These are phyloP conservation scores for Thyridium curvatum DNA, from an alignment of 2,329 filamentous ascomycete species.

Conservation along the genomic window DNA sequence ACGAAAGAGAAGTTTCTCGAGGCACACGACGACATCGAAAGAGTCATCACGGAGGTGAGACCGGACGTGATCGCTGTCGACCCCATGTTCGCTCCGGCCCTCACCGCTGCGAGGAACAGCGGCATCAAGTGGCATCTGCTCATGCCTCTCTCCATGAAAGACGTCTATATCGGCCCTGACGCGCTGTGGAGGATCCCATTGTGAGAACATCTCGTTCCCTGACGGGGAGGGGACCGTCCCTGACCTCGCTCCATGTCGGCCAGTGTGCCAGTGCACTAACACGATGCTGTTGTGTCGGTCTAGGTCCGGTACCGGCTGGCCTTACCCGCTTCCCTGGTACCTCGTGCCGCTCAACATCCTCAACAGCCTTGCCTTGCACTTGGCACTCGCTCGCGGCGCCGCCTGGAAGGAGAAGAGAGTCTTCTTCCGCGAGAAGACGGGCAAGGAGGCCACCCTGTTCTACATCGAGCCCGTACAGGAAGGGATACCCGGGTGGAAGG, in stretches of 20 bases:
- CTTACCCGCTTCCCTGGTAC: constrained; percentile 13
- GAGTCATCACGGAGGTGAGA: constrained; percentile 9
- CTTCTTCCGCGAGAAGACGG: constrained; percentile 10
- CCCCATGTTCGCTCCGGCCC: constrained; percentile 6
- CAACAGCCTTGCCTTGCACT: constrained; percentile 3
- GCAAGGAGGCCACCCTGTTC: constrained; percentile 11
- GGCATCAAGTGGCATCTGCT: constrained; percentile 17
- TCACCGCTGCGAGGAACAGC: constrained; percentile 9
- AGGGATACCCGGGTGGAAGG: constrained; percentile 4
- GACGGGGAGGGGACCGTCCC: too few species aligned
- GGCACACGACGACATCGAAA: constrained; percentile 1
- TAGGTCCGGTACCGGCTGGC: constrained; percentile 15
- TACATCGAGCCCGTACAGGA: too few species aligned
- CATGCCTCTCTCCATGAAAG: constrained; percentile 22
- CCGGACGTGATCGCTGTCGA: constrained; percentile 13
- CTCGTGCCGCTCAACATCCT: constrained; percentile 12
- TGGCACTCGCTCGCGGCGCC: constrained; percentile 4
- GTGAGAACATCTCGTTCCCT: too few species aligned
- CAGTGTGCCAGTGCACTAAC: too few species aligned
- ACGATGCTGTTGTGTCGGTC: too few species aligned
- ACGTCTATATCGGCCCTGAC: constrained; percentile 10
- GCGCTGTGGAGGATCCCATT: too few species aligned
- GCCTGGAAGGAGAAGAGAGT: constrained; percentile 1
- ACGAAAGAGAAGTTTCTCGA: constrained; percentile 18
- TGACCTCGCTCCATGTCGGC: too few species aligned